Evolutionary conservation across 1,284 basidiomycete genomes (phyloP), one percentile per base, ranked within the genome.

Genomic region (Kalmanozyma brasiliensis): DNA sequence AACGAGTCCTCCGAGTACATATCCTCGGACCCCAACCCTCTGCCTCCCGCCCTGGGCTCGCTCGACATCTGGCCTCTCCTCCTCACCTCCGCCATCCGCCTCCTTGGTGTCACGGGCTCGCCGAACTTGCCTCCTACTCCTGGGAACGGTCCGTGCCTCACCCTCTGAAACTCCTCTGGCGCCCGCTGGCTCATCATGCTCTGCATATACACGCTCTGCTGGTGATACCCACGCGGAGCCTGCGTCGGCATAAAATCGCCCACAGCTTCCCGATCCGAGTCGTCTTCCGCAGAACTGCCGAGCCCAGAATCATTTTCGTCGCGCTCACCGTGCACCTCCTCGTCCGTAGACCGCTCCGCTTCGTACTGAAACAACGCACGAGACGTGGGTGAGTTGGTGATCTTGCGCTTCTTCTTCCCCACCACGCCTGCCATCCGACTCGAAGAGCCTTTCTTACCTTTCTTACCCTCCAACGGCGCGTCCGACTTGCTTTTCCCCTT

Each of bases 301-400:
- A 85, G 81, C 3, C 79, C 82, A 13, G 87, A 87, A 24, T 87
- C 86, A 60, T 88, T 86, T 36, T 81, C 81, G 55, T 77, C 77
- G 13, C 72, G 73, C 49, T 80, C 75, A 23, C 82, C 79, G 44
- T 51, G 90, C 87, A 63, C 84, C 23, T 80, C 85, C 74, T 92
- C 91, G 65, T 91, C 90, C 20, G 91, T 92, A 16, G 90, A 91
- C 74, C 92, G 90, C 23, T 84, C 84, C 1, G 91, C 82, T 88
- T 89, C 48, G 86, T 84, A 71, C 89, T 89, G 57, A 88, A 85
- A 82, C 86, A 86, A 10, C 4, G 69, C 66, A 17, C 87, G 67
- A 82, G 78, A 79, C 37, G 58, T 71, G 36, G 78, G 82, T 33
- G 82, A 78, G 58, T 79, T 78, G 13, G 65, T 52, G 22, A 76